Evolutionary conservation across 176 grass and related monocot species (phyloP).

Genomic region (Oryza coarctata): DNA sequence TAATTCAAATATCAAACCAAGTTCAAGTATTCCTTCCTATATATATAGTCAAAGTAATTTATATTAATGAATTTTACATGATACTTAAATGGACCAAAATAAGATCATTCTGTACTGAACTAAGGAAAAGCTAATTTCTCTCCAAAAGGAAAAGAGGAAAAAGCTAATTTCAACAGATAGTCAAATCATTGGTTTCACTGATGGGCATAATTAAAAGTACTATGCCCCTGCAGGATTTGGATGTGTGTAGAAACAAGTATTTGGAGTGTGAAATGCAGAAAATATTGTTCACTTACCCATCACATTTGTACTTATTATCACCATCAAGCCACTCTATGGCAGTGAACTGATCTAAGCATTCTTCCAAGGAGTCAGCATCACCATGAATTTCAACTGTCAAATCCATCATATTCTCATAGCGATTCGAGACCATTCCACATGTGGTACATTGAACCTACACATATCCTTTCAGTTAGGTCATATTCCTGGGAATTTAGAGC

Average conservation of each 20-base stretch:
- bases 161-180: slow-evolving; percentile 13
- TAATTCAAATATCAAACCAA: slow-evolving; percentile 2
- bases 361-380: slow-evolving; percentile 82
- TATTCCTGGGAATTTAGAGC: slow-evolving; percentile 8
- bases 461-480: slow-evolving; percentile 24
- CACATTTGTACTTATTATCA: slow-evolving; percentile 96
- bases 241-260: slow-evolving; percentile 4
- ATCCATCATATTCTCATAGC: slow-evolving; percentile 99
- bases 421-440: slow-evolving; percentile 89
- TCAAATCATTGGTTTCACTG: slow-evolving; percentile 6
- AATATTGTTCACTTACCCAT: slow-evolving; percentile 68
- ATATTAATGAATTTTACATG: neutral
- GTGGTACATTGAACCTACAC: slow-evolving; percentile 76
- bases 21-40: slow-evolving; percentile 13
- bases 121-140: slow-evolving; percentile 8
- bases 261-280: slow-evolving; percentile 10
- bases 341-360: slow-evolving; percentile 97
- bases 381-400: slow-evolving; percentile 99
- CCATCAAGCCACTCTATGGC: slow-evolving; percentile 96
- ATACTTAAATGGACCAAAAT: neutral
- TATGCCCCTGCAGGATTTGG: neutral
- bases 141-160: neutral
- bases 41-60: slow-evolving; percentile 19
- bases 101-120: neutral
- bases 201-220: neutral